phyloP scores from a whole-genome alignment of 805 yeast genomes.

The Ogataea wickerhamii region DNA sequence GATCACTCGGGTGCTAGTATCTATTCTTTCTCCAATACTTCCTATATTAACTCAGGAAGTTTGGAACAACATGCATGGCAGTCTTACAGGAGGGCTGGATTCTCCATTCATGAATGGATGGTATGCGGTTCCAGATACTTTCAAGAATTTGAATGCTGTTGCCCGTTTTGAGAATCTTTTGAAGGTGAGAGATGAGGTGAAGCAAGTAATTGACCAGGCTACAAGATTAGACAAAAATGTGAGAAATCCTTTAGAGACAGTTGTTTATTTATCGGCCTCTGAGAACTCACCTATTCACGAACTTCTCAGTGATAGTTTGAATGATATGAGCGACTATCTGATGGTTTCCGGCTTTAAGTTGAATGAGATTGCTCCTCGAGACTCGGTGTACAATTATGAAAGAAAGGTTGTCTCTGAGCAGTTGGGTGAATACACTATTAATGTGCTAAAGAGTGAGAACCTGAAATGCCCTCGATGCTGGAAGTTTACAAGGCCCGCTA shows the following conservation, averaged over 20 bases:
- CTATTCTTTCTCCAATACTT: slow-evolving; percentile 71
- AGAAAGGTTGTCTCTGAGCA: slow-evolving; percentile 30
- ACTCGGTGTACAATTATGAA: slow-evolving; percentile 26
- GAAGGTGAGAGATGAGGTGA: slow-evolving; percentile 45
- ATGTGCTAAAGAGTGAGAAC: slow-evolving; percentile 35
- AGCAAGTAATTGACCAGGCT: slow-evolving; percentile 53
- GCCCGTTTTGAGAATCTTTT: slow-evolving; percentile 45
- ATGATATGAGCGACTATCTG: slow-evolving; percentile 54
- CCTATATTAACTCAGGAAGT: slow-evolving; percentile 87
- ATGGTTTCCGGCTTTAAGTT: slow-evolving; percentile 60
- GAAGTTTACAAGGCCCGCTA: slow-evolving; percentile 59
- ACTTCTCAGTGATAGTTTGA: slow-evolving; percentile 30
- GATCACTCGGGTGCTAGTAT: slow-evolving; percentile 57
- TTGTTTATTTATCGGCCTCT: slow-evolving; percentile 35
- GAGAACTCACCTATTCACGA: slow-evolving; percentile 2
- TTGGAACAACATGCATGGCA: slow-evolving; percentile 57
- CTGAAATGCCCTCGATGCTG: slow-evolving; percentile 93
- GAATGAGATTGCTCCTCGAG: slow-evolving; percentile 9
- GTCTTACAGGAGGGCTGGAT: slow-evolving; percentile 22
- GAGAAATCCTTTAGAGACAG: slow-evolving; percentile 59
- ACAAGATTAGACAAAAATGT: slow-evolving; percentile 47
- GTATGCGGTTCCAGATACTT: slow-evolving; percentile 35
- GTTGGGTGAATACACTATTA: slow-evolving; percentile 26
- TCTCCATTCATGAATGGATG: slow-evolving; percentile 51
- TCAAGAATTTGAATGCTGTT: slow-evolving; percentile 35